Percentiles rank a stretch among this genome's conserved stretches.
Evolutionary conservation across 495 filamentous ascomycete genomes (phyloP).

Genomic region (Daldinia loculata): DNA sequence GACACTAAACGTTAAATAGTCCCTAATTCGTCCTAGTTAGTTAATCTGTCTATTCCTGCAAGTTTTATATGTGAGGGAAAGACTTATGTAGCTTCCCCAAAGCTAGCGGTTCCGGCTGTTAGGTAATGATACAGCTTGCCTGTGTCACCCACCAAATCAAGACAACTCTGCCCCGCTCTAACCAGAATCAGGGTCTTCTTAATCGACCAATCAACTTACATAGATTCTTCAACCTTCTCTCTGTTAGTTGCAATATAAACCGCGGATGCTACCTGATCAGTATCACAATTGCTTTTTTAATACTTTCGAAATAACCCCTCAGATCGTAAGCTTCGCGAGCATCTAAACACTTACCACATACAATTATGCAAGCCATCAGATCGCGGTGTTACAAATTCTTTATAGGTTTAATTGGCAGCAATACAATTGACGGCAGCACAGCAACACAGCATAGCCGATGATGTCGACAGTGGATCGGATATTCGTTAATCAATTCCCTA

Average conservation of each 20-base stretch:
- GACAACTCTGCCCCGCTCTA: background rate
- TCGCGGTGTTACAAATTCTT: background rate
- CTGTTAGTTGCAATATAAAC: constrained; percentile 9
- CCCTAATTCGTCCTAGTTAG: background rate
- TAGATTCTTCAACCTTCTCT: background rate
- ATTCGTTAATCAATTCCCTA: background rate
- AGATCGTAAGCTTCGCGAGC: background rate
- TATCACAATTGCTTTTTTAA: background rate
- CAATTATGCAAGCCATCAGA: background rate
- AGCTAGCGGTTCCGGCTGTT: constrained; percentile 23
- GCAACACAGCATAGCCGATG: background rate
- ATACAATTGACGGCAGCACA: no score
- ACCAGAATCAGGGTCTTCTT: constrained; percentile 15
- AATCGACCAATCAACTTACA: constrained; percentile 32
- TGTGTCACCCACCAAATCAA: constrained; percentile 12
- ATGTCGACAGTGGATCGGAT: background rate
- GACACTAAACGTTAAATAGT: background rate
- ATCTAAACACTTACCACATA: background rate
- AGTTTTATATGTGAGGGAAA: background rate
- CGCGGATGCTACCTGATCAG: background rate
- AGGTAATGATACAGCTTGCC: constrained; percentile 21
- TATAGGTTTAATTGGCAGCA: background rate
- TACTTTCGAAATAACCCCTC: background rate
- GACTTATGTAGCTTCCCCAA: background rate
- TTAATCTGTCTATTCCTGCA: background rate